These are phyloP conservation scores for Halophytophthora batemanensis DNA, from an alignment of 352 stramenopile genomes.

Conservation along the genomic window DNA sequence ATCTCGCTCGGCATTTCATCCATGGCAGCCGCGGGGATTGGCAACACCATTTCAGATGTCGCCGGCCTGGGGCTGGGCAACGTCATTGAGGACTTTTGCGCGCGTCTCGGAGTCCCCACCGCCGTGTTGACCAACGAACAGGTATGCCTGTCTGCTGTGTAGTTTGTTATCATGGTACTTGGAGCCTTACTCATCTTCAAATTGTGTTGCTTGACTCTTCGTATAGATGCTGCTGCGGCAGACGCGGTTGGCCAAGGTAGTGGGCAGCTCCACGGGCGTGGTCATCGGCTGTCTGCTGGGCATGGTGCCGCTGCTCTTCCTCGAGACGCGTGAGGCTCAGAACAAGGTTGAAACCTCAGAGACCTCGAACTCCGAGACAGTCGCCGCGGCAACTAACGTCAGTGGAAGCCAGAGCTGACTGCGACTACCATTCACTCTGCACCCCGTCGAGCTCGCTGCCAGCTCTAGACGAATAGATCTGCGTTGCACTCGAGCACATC, in stretches of 20 bases:
- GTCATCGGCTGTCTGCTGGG: constrained; percentile 75
- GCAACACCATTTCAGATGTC: constrained; percentile 83
- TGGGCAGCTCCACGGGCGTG: constrained; percentile 62
- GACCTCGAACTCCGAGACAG: not conserved
- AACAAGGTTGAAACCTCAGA: constrained; percentile 6
- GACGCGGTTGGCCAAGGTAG: constrained; percentile 64
- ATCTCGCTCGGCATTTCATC: constrained; percentile 85
- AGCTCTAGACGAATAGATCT: too few species aligned
- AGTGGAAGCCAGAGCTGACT: constrained; percentile 6
- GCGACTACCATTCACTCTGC: not conserved
- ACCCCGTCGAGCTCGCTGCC: too few species aligned
- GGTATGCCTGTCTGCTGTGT: constrained; percentile 18
- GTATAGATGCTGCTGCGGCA: constrained; percentile 57
- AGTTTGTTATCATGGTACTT: not conserved
- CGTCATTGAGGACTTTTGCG: constrained; percentile 78
- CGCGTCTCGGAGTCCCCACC: constrained; percentile 55
- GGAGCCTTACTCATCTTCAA: constrained; percentile 2
- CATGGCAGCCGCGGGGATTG: constrained; percentile 81
- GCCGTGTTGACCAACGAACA: constrained; percentile 60
- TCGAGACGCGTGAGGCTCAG: constrained; percentile 54
- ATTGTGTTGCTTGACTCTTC: not conserved
- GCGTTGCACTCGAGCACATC: too few species aligned
- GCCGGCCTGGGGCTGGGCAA: constrained; percentile 66
- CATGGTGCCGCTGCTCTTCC: constrained; percentile 74
- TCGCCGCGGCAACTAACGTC: not conserved